These are phyloP conservation scores for Populus davidiana DNA, from an alignment of 345 rosid species.

Conservation along the genomic window DNA sequence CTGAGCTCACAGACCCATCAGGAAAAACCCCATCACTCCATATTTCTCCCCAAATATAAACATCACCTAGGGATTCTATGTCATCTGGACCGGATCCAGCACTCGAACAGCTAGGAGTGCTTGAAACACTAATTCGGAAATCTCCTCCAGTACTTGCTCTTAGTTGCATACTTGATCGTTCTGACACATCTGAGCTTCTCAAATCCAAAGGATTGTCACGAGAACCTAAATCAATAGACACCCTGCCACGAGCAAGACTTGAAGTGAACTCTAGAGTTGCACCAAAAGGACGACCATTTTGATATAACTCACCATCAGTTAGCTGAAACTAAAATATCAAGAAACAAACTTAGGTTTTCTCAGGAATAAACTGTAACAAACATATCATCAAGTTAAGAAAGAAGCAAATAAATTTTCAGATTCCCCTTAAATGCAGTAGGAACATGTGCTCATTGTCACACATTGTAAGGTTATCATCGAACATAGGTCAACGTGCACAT, in stretches of 20 bases:
- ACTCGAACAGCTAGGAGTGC: conserved; percentile 92
- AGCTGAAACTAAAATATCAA: conserved; percentile 42
- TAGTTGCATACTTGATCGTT: conserved; percentile 80
- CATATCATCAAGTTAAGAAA: not conserved
- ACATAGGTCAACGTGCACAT: not conserved
- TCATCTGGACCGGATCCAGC: conserved; percentile 98
- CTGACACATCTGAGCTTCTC: conserved; percentile 76
- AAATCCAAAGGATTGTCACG: conserved; percentile 39
- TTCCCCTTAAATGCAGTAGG: not conserved
- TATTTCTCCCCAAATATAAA: conserved; percentile 92
- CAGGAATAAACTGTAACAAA: not conserved
- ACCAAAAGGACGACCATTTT: conserved; percentile 46
- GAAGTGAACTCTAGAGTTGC: conserved; percentile 46
- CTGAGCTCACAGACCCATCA: conserved; percentile 46
- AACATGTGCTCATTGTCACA: not conserved
- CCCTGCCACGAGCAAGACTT: conserved; percentile 48
- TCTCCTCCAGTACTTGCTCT: conserved; percentile 78
- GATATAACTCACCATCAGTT: conserved; percentile 46
- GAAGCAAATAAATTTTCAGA: not conserved
- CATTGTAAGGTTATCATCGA: not conserved
- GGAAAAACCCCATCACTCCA: conserved; percentile 62
- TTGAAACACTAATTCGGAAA: conserved; percentile 87
- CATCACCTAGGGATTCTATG: conserved; percentile 92
- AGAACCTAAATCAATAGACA: conserved; percentile 52
- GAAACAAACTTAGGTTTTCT: not conserved